Evolutionary conservation across 1,284 basidiomycete species (phyloP), one percentile per base, ranked within the genome.

Genomic region (Meira nashicola): DNA sequence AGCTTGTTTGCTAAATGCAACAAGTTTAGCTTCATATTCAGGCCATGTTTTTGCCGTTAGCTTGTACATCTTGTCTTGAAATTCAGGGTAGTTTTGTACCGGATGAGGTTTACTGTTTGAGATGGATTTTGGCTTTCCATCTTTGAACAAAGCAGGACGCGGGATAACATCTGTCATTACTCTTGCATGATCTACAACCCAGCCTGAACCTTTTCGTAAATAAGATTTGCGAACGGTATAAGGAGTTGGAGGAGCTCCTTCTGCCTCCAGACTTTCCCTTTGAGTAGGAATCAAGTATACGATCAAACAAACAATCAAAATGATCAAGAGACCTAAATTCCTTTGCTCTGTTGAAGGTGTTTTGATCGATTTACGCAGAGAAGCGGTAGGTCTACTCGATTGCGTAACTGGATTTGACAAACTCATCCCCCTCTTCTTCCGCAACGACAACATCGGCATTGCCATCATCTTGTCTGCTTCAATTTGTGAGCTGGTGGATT

Each of bases 31-130:
- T 48, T 48, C 46, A 48, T 48, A 48, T 21, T 14, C 25, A 8
- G 46, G 21, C 46, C 46, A 48, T 5, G 6, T 17, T 14, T 48
- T 23, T 48, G 46, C 46, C 25, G 46, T 48, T 14, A 48, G 21
- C 21, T 48, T 48, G 21, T 48, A 48, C 46, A 48, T 48, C 21
- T 23, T 48, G 5, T 48, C 23, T 25, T 48, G 46, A 25, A 48
- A 48, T 14, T 48, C 46, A 5, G 46, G 46, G 12, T 3, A 48
- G 4, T n/a, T 17, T 23, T 17, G 12, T 12, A 12, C 21, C 7
- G 46, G 46, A 48, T 48, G 46, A 23, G 46, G 46, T 21, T 48
- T 19, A 48, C 46, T 48, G 25, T 48, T 48, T 19, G 46, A 48
- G 5, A 48, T n/a, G 12, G 46, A 23, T 43, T 21, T 43, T n/a